Conservation (phyloP, 495 filamentous ascomycete genomes). For the Podospora pseudopauciseta region DNA sequence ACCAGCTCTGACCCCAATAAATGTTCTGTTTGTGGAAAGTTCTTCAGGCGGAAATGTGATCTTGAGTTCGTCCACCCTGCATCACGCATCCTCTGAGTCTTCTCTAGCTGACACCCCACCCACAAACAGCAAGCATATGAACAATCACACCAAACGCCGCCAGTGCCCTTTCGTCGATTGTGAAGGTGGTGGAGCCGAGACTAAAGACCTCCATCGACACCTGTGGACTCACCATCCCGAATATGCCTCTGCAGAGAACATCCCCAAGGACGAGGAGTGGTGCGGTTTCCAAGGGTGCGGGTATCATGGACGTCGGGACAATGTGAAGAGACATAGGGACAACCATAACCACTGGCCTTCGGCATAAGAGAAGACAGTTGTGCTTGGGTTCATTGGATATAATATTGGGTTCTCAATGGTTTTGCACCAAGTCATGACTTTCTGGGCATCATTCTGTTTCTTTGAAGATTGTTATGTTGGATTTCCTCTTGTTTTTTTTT, state of each 20-base stretch:
- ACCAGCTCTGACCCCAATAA: not conserved
- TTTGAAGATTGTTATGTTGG: not conserved
- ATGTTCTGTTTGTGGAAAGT: not conserved
- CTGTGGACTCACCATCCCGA: constrained; percentile 18
- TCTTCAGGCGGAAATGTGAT: constrained; percentile 6
- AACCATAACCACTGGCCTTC: not conserved
- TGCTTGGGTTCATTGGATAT: not conserved
- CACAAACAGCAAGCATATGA: constrained; percentile 19
- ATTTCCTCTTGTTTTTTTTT: not conserved
- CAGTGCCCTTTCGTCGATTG: constrained; percentile 6
- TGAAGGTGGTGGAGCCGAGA: constrained; percentile 9
- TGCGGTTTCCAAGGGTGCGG: constrained; percentile 14
- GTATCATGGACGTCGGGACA: constrained; percentile 20
- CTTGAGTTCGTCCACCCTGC: constrained; percentile 4
- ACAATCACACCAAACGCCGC: constrained; percentile 31
- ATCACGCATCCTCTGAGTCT: not conserved
- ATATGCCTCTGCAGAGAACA: not conserved
- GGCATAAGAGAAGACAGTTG: not conserved
- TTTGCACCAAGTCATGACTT: too few species aligned
- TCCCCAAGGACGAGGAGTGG: constrained; percentile 4
- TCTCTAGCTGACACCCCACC: not conserved
- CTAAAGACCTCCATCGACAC: constrained; percentile 21
- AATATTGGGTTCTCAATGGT: not conserved
- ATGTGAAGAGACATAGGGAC: constrained; percentile 18
- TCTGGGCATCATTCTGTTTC: not conserved